Base-by-base conservation (phyloP, 805 yeast species). In the Hanseniaspora valbyensis region DNA sequence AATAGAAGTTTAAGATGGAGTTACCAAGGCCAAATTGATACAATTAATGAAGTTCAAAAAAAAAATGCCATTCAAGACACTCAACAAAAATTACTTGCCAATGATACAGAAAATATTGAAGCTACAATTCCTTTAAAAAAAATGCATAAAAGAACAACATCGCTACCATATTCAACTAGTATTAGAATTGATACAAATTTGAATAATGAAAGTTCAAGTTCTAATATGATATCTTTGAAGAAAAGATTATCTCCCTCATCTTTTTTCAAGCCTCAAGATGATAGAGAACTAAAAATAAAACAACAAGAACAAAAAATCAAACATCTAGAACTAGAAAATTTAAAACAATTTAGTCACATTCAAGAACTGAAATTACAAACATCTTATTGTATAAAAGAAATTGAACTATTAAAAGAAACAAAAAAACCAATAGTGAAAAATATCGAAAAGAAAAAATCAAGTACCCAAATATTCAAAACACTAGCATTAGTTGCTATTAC, bases 1-100 rank as follows among this genome's bases (percentile, higher is more conserved):
- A 48, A 48, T 26, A 48, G 51, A 48, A 48, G 51, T 24, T 33
- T 48, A 42, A 39, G 51, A 48, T 48, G 51, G 51, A 48, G 51
- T 13, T 48, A 48, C 14, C 51, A 48, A 33, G 51, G 51, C 5
- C 38, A 48, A 48, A 48, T 40, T 12, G 45, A 48, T 2, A 30
- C 51, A 3, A 48, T 48, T 6, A 48, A 39, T 26, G 41, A 48
- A 33, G 28, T 48, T 10, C 51, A 48, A 33, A 48, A 48, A n/a
- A 30, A 40, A 33, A 48, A 40, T 6, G 51, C 44, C 2, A 8
- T 48, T 2, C 4, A 6, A 19, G 51, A 48, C 2, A 48, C 51
- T 2, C 39, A 48, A 33, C 33, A 26, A 2, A 48, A 40, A 30
- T 25, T 48, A n/a, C 33, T 39, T 9, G 39, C 44, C 6, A 32